phyloP scores from a whole-genome alignment of 345 rosid genomes.

The Eucalyptus marginata region DNA sequence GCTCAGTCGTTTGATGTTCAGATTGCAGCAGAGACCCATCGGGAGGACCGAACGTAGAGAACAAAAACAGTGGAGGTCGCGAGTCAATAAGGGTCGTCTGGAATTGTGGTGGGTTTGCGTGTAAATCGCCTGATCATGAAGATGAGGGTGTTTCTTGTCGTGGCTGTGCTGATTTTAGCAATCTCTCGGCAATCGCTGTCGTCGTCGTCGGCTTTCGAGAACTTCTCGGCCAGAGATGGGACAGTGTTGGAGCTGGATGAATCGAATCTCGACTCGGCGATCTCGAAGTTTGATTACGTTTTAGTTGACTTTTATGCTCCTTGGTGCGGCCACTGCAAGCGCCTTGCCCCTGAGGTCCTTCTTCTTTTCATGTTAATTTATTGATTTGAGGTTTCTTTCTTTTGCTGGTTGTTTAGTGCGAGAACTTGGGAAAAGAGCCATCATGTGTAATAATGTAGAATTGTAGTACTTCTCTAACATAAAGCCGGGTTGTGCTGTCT shows the following conservation, averaged over 20 bases:
- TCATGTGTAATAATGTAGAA: background rate
- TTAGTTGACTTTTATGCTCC: constrained; percentile 94
- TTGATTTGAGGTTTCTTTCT: background rate
- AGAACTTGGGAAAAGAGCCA: background rate
- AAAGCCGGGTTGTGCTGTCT: background rate
- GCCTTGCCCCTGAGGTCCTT: constrained; percentile 76
- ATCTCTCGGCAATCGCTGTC: background rate
- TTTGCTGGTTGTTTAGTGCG: background rate
- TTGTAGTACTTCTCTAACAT: background rate
- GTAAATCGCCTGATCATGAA: background rate
- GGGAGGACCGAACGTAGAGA: background rate
- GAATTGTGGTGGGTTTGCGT: background rate
- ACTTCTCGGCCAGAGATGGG: constrained; percentile 35
- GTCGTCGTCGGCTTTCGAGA: background rate
- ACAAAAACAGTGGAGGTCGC: background rate
- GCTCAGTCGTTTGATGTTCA: background rate
- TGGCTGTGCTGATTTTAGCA: background rate
- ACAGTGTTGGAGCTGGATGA: constrained; percentile 75
- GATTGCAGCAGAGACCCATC: background rate
- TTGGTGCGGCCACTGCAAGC: constrained; percentile 98
- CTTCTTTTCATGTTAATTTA: background rate
- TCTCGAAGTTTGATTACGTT: constrained; percentile 60
- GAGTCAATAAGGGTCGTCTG: background rate
- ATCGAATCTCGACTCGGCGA: constrained; percentile 70
- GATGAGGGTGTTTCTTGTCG: background rate